A percentile compares a stretch with the other conserved stretches of the same genome.
These are phyloP conservation scores for Jamesozyma lodderae DNA, from an alignment of 805 yeast species.

Conservation along the genomic window DNA sequence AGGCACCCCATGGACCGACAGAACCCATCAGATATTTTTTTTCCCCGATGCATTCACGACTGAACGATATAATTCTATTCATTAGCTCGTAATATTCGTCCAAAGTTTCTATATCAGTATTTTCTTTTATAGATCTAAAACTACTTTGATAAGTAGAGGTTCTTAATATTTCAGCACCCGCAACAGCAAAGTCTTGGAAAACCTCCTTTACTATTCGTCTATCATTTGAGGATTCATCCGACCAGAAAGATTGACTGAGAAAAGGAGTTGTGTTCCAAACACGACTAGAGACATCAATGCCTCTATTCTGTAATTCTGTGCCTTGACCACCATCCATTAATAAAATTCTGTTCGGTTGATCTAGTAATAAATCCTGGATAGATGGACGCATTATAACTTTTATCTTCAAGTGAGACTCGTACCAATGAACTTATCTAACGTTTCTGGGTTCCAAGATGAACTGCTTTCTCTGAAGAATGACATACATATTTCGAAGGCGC, in stretches of 20 bases:
- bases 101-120: slow-evolving; percentile 15
- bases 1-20: slow-evolving; percentile 74
- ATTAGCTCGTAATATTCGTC: slow-evolving; percentile 18
- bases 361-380: no score
- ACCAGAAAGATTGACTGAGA: slow-evolving; percentile 23
- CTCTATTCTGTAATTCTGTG: slow-evolving; percentile 46
- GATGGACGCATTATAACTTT: no score
- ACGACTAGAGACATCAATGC: slow-evolving; percentile 36
- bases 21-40: slow-evolving; percentile 37
- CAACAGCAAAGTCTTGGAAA: slow-evolving; percentile 41
- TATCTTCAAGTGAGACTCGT: no score
- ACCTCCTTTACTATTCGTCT: slow-evolving; percentile 39
- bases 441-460: no score
- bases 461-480: no score
- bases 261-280: slow-evolving; percentile 58
- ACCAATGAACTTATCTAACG: no score
- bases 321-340: slow-evolving; percentile 57
- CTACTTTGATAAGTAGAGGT: slow-evolving; percentile 58
- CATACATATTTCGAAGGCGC: no score
- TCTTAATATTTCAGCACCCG: slow-evolving; percentile 47
- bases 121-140: slow-evolving; percentile 31
- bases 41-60: slow-evolving; percentile 17
- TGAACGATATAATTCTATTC: slow-evolving; percentile 15
- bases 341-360: slow-evolving; percentile 13
- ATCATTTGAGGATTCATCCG: slow-evolving; percentile 14